A percentile compares a stretch with the other conserved stretches of the same genome.
Evolutionary conservation across 129 eudicot genomes (phyloP).

Genomic region (Saposhnikovia divaricata): DNA sequence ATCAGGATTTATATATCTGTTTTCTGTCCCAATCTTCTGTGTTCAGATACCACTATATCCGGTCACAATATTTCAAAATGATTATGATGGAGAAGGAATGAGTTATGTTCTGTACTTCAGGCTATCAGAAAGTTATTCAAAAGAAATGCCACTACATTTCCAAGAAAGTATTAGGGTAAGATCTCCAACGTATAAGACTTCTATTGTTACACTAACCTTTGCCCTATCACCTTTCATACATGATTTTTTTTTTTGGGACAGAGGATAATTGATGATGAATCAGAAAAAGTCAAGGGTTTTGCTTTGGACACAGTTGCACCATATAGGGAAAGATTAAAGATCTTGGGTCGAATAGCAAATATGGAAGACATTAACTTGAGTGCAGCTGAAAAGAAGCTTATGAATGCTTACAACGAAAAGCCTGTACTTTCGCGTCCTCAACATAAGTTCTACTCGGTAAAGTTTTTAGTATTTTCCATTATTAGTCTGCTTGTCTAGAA

Average conservation of each 20-base stretch:
- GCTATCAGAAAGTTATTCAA: conserved; percentile 61
- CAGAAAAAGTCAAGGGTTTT: conserved; percentile 79
- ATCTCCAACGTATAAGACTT: background rate
- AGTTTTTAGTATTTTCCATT: conserved; percentile 3
- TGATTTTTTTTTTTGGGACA: conserved; percentile 17
- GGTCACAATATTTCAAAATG: conserved; percentile 67
- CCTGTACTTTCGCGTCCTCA: conserved; percentile 99
- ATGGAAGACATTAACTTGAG: conserved; percentile 75
- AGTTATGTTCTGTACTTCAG: conserved; percentile 71
- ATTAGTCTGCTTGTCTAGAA: background rate
- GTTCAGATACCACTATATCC: conserved; percentile 79
- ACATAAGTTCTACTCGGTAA: conserved; percentile 75
- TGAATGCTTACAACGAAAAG: conserved; percentile 87
- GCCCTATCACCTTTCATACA: background rate
- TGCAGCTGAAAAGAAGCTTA: conserved; percentile 74
- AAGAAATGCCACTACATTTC: conserved; percentile 64
- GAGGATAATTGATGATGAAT: conserved; percentile 70
- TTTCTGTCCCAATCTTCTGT: background rate
- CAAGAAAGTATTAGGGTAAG: conserved; percentile 75
- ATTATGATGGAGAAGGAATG: conserved; percentile 84
- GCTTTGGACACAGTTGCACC: conserved; percentile 54
- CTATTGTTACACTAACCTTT: background rate
- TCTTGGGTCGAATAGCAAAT: conserved; percentile 80
- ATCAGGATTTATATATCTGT: background rate
- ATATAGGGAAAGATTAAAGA: conserved; percentile 83